Conservation (phyloP, 192 early-diverging fungal species). For the Podila epigama region DNA sequence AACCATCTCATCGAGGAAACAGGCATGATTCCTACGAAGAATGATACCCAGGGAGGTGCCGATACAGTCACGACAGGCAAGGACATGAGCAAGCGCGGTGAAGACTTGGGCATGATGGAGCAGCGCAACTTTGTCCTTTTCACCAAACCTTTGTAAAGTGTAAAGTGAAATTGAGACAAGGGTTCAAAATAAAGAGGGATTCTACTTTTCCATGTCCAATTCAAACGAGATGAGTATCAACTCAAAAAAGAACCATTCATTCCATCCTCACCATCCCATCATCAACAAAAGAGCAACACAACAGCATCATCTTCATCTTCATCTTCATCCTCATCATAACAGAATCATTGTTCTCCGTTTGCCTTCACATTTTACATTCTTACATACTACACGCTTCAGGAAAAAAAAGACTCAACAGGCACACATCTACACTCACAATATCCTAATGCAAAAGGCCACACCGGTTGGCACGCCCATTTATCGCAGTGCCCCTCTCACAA, state of each 20-base stretch:
- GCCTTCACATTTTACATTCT: not conserved
- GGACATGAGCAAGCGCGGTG: conserved; percentile 63
- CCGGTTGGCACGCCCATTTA: conserved; percentile 42
- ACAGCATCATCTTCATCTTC: too few species aligned
- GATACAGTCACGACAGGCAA: conserved; percentile 23
- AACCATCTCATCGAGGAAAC: conserved; percentile 33
- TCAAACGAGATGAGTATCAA: too few species aligned
- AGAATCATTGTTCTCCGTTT: too few species aligned
- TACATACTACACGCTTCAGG: not conserved
- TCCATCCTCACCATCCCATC: too few species aligned
- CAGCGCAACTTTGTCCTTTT: conserved; percentile 45
- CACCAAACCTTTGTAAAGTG: conserved; percentile 6
- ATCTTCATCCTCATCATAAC: too few species aligned
- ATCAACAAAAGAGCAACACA: too few species aligned
- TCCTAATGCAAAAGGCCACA: conserved; percentile 33
- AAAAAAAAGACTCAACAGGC: not conserved
- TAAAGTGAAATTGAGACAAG: not conserved
- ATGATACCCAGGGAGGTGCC: not conserved
- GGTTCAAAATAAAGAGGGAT: too few species aligned
- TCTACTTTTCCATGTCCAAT: too few species aligned
- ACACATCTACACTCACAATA: not conserved
- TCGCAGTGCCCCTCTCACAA: conserved; percentile 31
- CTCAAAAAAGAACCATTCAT: too few species aligned
- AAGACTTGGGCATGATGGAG: conserved; percentile 76
- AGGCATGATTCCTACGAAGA: conserved; percentile 1